Conservation (phyloP, 1,139 yeast species). For the Geotrichum citri-aurantii region DNA sequence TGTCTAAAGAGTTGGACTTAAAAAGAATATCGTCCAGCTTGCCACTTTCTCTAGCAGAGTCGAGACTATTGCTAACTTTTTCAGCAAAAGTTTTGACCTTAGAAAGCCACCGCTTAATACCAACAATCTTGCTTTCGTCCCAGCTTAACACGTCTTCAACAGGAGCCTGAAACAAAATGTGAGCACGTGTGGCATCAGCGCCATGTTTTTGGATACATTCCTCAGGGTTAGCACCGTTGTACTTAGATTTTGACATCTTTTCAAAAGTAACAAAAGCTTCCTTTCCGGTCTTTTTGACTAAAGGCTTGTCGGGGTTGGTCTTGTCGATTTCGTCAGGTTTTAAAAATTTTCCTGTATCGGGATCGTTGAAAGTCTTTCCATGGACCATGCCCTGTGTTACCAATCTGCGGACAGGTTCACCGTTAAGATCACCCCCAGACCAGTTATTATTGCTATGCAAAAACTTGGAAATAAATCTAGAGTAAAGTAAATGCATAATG, state of each 20-base stretch:
- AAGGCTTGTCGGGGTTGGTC: slow-evolving; percentile 39
- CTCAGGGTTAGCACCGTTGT: slow-evolving; percentile 88
- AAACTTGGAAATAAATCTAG: slow-evolving; percentile 80
- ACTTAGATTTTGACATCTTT: slow-evolving; percentile 94
- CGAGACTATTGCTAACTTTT: slow-evolving; percentile 15
- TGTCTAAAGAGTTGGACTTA: slow-evolving; percentile 6
- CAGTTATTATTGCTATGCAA: slow-evolving; percentile 55
- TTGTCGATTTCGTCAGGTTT: slow-evolving; percentile 66
- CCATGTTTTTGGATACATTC: slow-evolving; percentile 75
- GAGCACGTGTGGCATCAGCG: slow-evolving; percentile 93
- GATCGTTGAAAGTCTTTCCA: slow-evolving; percentile 75
- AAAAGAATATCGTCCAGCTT: not conserved
- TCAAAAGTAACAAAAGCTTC: slow-evolving; percentile 59
- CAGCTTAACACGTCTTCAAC: slow-evolving; percentile 74
- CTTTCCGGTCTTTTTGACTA: slow-evolving; percentile 46
- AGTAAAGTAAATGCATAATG: slow-evolving; percentile 77
- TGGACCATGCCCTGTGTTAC: slow-evolving; percentile 98
- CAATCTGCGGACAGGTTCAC: slow-evolving; percentile 75
- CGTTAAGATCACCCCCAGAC: slow-evolving; percentile 46
- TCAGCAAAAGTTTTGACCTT: slow-evolving; percentile 43
- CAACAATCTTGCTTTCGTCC: slow-evolving; percentile 84
- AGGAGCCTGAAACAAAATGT: slow-evolving; percentile 90
- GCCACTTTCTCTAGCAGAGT: slow-evolving; percentile 3
- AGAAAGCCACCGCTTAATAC: slow-evolving; percentile 79
- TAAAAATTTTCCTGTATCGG: slow-evolving; percentile 64